A percentile compares a stretch with the other conserved stretches of the same genome.
These are phyloP conservation scores for Brasilioporus rufonigricans DNA, from an alignment of 768 basidiomycete species.

Conservation along the genomic window DNA sequence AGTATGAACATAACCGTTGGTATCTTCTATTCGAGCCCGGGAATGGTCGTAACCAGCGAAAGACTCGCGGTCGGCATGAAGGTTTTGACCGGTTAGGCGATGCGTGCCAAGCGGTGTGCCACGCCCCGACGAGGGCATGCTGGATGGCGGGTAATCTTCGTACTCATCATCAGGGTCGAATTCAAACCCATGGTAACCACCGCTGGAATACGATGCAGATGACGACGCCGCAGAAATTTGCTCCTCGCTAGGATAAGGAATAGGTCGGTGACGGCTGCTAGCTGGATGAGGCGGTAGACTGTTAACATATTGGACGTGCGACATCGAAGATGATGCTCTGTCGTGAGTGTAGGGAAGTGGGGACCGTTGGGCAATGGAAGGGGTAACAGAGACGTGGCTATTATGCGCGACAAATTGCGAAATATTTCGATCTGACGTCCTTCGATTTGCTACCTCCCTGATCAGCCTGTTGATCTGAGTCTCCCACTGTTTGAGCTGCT, in stretches of 20 bases:
- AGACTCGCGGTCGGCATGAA: conserved; percentile 58
- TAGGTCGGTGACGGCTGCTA: conserved; percentile 34
- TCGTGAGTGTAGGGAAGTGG: conserved; percentile 37
- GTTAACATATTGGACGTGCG: conserved; percentile 31
- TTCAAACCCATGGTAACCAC: conserved; percentile 52
- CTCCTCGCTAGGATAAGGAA: conserved; percentile 41
- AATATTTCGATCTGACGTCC: conserved; percentile 62
- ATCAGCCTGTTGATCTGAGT: conserved; percentile 85
- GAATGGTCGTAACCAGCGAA: conserved; percentile 49
- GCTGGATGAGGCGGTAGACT: conserved; percentile 33
- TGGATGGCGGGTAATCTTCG: conserved; percentile 67
- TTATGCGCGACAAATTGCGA: conserved; percentile 47
- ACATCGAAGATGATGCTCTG: conserved; percentile 35
- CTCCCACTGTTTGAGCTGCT: conserved; percentile 93
- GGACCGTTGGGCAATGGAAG: conserved; percentile 33
- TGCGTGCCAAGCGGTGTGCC: conserved; percentile 70
- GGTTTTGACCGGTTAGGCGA: conserved; percentile 53
- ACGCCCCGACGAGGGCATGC: conserved; percentile 55
- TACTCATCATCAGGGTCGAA: conserved; percentile 71
- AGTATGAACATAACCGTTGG: conserved; percentile 57
- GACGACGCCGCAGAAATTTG: conserved; percentile 30
- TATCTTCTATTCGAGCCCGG: conserved; percentile 69
- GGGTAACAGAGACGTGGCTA: conserved; percentile 41
- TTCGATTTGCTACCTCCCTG: conserved; percentile 66
- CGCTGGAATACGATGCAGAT: conserved; percentile 30